Conservation (phyloP, 2,329 filamentous ascomycete genomes). For the Fusarium austroafricanum region DNA sequence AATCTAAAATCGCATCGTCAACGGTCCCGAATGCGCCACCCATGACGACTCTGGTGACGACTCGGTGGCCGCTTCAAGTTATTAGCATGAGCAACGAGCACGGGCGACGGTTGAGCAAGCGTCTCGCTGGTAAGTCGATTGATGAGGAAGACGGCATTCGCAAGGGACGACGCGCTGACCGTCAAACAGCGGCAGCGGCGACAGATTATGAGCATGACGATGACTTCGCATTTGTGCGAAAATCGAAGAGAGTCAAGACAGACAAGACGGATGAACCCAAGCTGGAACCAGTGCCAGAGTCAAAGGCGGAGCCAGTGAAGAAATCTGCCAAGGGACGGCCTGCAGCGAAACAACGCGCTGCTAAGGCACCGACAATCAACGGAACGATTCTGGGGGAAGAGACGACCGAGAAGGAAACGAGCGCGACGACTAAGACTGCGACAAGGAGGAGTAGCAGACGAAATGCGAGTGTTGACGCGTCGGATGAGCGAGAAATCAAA, state of each 20-base stretch:
- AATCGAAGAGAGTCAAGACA: constrained; percentile 72
- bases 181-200: constrained; percentile 47
- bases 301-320: constrained; percentile 57
- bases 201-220: constrained; percentile 76
- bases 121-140: constrained; percentile 67
- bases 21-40: constrained; percentile 59
- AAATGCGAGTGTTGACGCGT: constrained; percentile 56
- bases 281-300: constrained; percentile 27
- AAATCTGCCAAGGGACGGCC: constrained; percentile 52
- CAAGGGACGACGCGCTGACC: constrained; percentile 33
- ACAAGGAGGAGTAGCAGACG: constrained; percentile 52
- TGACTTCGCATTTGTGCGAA: constrained; percentile 80
- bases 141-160: constrained; percentile 11
- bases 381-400: constrained; percentile 40
- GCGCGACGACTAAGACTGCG: constrained; percentile 32
- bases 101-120: constrained; percentile 72
- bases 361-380: constrained; percentile 49
- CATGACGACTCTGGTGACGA: constrained; percentile 77
- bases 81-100: constrained; percentile 76
- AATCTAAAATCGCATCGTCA: constrained; percentile 34
- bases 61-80: constrained; percentile 72
- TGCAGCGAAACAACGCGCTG: constrained; percentile 50
- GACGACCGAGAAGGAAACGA: constrained; percentile 25
- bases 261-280: constrained; percentile 57
- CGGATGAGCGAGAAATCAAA: constrained; percentile 52